Conservation (phyloP, 2,329 filamentous ascomycete genomes). For the Aureobasidium sp. region DNA sequence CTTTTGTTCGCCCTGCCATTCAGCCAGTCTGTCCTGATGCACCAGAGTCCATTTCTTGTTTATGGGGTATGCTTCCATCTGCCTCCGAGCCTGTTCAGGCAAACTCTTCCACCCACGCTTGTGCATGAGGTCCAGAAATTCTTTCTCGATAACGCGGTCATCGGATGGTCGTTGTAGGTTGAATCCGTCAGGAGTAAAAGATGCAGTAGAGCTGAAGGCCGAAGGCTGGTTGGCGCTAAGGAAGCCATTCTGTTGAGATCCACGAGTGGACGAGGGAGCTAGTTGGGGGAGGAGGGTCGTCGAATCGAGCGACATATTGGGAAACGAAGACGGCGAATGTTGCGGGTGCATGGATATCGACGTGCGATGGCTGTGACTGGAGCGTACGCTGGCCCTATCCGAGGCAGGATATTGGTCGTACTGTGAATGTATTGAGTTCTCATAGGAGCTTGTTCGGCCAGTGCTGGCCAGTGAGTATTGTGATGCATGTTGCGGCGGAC, state of each 20-base stretch:
- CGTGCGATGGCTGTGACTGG: slow-evolving; percentile 49
- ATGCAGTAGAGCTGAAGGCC: slow-evolving; percentile 42
- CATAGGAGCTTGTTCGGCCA: slow-evolving; percentile 13
- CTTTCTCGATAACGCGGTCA: slow-evolving; percentile 77
- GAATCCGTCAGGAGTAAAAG: slow-evolving; percentile 48
- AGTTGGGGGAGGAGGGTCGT: slow-evolving; percentile 34
- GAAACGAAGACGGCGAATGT: slow-evolving; percentile 49
- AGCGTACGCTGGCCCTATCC: slow-evolving; percentile 60
- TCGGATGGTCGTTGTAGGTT: slow-evolving; percentile 67
- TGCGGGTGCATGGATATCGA: slow-evolving; percentile 48
- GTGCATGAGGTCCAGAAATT: slow-evolving; percentile 91
- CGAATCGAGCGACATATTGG: slow-evolving; percentile 37
- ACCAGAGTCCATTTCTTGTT: slow-evolving; percentile 97
- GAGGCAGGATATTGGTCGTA: slow-evolving; percentile 41
- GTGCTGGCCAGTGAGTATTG: slow-evolving; percentile 8
- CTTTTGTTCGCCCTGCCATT: slow-evolving; percentile 92
- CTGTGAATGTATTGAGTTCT: slow-evolving; percentile 12
- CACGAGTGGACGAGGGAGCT: slow-evolving; percentile 34
- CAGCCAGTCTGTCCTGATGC: slow-evolving; percentile 86
- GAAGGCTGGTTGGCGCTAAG: slow-evolving; percentile 39
- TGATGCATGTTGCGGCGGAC: slow-evolving; percentile 24
- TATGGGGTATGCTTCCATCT: slow-evolving; percentile 93
- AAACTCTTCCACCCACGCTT: slow-evolving; percentile 97
- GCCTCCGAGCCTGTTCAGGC: slow-evolving; percentile 84
- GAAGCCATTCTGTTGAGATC: slow-evolving; percentile 33